A percentile compares a stretch with the other conserved stretches of the same genome.
Conservation (phyloP, 345 rosid species). For the Aquilaria malaccensis region DNA sequence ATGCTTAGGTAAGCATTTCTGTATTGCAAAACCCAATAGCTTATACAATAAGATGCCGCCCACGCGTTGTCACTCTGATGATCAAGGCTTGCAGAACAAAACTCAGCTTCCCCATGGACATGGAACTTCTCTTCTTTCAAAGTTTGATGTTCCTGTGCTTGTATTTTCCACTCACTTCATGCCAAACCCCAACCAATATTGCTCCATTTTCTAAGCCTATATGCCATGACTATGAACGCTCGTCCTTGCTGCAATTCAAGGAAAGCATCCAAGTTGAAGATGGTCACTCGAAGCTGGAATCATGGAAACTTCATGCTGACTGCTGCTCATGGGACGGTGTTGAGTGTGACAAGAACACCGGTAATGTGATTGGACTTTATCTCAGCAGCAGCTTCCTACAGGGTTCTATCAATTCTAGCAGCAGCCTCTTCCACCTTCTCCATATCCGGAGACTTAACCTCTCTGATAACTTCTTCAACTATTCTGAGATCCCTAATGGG, state of each 20-base stretch:
- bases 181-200: too few relatives aligned
- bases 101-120: too few relatives aligned
- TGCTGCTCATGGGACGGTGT: conserved; percentile 17
- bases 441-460: conserved; percentile 17
- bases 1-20: too few relatives aligned
- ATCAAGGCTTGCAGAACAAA: too few relatives aligned
- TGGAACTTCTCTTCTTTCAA: too few relatives aligned
- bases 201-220: too few relatives aligned
- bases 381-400: conserved; percentile 8
- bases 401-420: conserved; percentile 17
- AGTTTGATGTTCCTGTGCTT: too few relatives aligned
- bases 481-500: conserved; percentile 9
- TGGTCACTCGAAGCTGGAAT: neutral
- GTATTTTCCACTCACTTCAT: too few relatives aligned
- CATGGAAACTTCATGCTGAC: neutral
- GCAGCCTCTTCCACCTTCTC: conserved; percentile 10
- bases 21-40: too few relatives aligned
- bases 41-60: too few relatives aligned
- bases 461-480: conserved; percentile 11
- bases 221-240: neutral
- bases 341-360: conserved; percentile 11
- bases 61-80: too few relatives aligned
- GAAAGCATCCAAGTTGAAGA: neutral
- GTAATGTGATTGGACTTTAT: conserved; percentile 6
- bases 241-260: conserved; percentile 6